phyloP scores from a whole-genome alignment of 306 rosid species.

The Prinsepia uniflora region DNA sequence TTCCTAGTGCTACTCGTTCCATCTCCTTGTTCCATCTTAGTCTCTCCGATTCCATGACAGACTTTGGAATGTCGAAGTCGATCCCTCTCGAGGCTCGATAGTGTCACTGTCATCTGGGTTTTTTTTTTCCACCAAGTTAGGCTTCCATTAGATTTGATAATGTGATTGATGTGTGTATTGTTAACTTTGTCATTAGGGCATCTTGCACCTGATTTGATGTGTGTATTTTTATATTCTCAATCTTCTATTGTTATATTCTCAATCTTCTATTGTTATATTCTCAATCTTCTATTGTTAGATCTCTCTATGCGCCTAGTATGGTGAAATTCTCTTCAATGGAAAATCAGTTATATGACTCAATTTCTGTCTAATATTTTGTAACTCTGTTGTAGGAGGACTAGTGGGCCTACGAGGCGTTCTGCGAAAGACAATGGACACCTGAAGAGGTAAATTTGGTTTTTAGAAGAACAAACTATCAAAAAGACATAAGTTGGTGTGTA shows the following conservation, averaged over 20 bases:
- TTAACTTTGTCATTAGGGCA: not conserved
- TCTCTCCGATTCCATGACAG: too few relatives aligned
- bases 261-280: not conserved
- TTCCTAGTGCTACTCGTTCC: too few relatives aligned
- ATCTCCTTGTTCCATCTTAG: too few relatives aligned
- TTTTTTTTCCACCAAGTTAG: too few relatives aligned
- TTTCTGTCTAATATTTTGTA: constrained; percentile 14
- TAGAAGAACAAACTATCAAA: not conserved
- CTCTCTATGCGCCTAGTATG: not conserved
- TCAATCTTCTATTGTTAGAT: not conserved
- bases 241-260: too few relatives aligned
- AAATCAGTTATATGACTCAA: constrained; percentile 8
- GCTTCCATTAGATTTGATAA: too few relatives aligned
- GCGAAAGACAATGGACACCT: constrained; percentile 94
- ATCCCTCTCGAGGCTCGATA: too few relatives aligned
- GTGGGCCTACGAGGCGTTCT: constrained; percentile 98
- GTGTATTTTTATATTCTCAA: too few relatives aligned
- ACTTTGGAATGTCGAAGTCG: too few relatives aligned
- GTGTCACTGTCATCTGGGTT: too few relatives aligned
- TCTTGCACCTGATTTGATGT: not conserved
- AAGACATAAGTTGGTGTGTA: not conserved
- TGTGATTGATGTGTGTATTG: too few relatives aligned
- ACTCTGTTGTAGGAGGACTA: constrained; percentile 76
- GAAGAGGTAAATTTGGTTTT: constrained; percentile 63
- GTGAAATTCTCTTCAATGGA: not conserved